Percentiles rank a stretch among this genome's conserved stretches.
phyloP scores from a whole-genome alignment of 2,329 filamentous ascomycete species.

The Colletotrichum aenigma region DNA sequence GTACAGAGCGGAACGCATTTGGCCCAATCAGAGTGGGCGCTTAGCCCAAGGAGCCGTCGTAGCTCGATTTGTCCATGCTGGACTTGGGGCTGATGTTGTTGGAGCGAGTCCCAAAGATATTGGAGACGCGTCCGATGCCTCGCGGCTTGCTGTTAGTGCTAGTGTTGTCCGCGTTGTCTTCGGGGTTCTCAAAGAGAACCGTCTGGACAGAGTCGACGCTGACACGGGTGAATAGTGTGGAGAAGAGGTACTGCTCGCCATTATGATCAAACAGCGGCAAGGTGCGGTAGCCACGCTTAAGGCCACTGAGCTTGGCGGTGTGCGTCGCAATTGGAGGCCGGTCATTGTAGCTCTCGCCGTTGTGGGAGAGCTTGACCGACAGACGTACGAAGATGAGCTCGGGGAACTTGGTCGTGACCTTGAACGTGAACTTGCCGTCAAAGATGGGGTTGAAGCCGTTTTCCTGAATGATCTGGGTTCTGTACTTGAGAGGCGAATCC shows the following conservation, averaged over 20 bases:
- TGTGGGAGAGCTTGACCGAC: constrained; percentile 85
- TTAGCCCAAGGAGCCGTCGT: constrained; percentile 38
- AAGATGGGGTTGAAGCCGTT: constrained; percentile 96
- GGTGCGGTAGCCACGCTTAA: constrained; percentile 92
- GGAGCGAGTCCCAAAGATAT: constrained; percentile 58
- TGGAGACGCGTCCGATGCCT: constrained; percentile 51
- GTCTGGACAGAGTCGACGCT: constrained; percentile 65
- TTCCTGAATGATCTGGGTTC: constrained; percentile 80
- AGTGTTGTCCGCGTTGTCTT: constrained; percentile 30
- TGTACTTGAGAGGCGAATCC: constrained; percentile 72
- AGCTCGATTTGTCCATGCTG: constrained; percentile 52
- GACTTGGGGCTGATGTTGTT: constrained; percentile 55
- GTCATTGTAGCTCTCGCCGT: constrained; percentile 73
- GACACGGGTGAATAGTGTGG: constrained; percentile 90
- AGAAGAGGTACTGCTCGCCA: constrained; percentile 93
- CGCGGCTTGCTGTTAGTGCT: constrained; percentile 57
- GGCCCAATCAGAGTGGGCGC: background rate
- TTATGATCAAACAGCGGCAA: constrained; percentile 86
- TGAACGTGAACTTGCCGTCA: constrained; percentile 78
- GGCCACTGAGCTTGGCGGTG: constrained; percentile 87
- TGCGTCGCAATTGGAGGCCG: constrained; percentile 79
- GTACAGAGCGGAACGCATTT: background rate
- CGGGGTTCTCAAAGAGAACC: constrained; percentile 56
- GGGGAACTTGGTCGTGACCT: constrained; percentile 90
- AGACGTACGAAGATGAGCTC: constrained; percentile 93